Evolutionary conservation across 108 stramenopile genomes (phyloP).

Genomic region (Cylindrotheca closterium): DNA sequence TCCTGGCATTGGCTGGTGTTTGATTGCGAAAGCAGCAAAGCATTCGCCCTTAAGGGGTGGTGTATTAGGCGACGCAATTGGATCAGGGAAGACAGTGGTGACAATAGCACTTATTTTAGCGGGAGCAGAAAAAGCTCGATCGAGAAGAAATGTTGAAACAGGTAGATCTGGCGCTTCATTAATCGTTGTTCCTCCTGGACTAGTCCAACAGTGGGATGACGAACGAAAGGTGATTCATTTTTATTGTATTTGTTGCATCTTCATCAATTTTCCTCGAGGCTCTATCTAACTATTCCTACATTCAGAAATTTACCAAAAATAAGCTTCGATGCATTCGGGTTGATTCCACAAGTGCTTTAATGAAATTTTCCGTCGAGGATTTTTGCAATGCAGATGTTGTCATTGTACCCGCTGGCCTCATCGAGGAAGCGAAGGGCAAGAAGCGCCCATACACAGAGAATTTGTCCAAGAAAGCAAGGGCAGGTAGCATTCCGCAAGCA

Average conservation of each 20-base stretch:
- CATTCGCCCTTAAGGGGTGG: constrained; percentile 54
- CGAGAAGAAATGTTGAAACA: constrained; percentile 17
- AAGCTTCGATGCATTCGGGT: constrained; percentile 32
- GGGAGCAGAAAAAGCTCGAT: constrained; percentile 44
- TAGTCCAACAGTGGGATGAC: constrained; percentile 70
- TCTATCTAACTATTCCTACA: too few relatives aligned
- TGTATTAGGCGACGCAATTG: constrained; percentile 82
- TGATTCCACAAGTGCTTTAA: constrained; percentile 25
- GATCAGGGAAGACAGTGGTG: constrained; percentile 79
- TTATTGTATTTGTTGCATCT: too few relatives aligned
- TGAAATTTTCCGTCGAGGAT: constrained; percentile 31
- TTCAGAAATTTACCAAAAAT: constrained; percentile 40
- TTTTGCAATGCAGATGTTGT: constrained; percentile 42
- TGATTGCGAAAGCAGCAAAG: constrained; percentile 55
- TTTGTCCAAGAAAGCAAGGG: constrained; percentile 35
- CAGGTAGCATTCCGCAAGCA: constrained; percentile 40
- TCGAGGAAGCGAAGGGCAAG: constrained; percentile 31
- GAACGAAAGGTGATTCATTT: too few relatives aligned
- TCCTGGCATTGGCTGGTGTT: constrained; percentile 66
- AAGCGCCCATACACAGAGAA: constrained; percentile 47
- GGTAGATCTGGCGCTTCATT: constrained; percentile 56
- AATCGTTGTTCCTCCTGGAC: constrained; percentile 72
- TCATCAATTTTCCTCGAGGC: too few relatives aligned
- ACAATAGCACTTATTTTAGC: constrained; percentile 71
- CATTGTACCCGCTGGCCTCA: constrained; percentile 41